These are phyloP conservation scores for Solanum clarkiae DNA, from an alignment of 257 asterid species.

Conservation along the genomic window DNA sequence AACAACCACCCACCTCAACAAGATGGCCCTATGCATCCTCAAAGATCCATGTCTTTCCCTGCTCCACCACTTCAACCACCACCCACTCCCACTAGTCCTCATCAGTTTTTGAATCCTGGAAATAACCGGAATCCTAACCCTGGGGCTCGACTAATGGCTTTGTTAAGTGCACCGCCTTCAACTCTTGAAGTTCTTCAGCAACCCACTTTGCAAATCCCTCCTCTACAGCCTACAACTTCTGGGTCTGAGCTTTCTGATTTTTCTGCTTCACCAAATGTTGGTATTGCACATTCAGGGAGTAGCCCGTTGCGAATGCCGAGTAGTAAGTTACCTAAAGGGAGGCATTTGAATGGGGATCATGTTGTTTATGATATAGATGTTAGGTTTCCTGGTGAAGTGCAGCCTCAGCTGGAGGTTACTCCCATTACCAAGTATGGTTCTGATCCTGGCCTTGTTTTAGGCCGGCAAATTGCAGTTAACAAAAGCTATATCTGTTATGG, in stretches of 20 bases:
- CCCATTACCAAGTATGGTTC: constrained; percentile 94
- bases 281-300: constrained; percentile 34
- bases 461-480: constrained; percentile 92
- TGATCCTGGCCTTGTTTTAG: constrained; percentile 87
- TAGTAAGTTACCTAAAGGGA: constrained; percentile 82
- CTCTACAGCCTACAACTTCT: constrained; percentile 44
- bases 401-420: constrained; percentile 96
- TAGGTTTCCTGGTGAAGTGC: constrained; percentile 81
- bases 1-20: constrained; percentile 9
- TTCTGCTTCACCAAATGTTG: constrained; percentile 12
- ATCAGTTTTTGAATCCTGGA: constrained; percentile 29
- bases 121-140: constrained; percentile 14
- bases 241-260: constrained; percentile 60
- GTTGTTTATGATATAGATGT: constrained; percentile 66
- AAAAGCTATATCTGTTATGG: constrained; percentile 92
- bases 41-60: constrained; percentile 76
- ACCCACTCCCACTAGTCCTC: constrained; percentile 27
- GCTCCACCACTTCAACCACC: constrained; percentile 74
- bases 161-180: constrained; percentile 66
- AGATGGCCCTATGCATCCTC: constrained; percentile 40
- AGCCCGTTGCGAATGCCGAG: constrained; percentile 67
- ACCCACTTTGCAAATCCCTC: constrained; percentile 12
- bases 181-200: constrained; percentile 27
- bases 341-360: constrained; percentile 61
- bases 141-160: constrained; percentile 79